Evolutionary conservation across 164 flowering plant species (phyloP), one percentile per base, ranked within the genome.

Genomic region (Kalanchoe fedtschenkoi): DNA sequence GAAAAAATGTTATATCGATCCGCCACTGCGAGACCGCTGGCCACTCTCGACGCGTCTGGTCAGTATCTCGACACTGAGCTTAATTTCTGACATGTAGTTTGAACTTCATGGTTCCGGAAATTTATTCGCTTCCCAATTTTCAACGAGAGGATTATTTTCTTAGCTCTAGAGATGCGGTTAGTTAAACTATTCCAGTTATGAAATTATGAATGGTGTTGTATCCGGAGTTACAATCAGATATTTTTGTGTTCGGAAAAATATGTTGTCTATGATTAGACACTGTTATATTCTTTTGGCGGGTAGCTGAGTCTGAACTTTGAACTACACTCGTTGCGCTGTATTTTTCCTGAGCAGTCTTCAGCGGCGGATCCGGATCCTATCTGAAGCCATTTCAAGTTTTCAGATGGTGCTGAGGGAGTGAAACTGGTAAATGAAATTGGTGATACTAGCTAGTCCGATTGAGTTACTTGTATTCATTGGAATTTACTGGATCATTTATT

Each of bases 271-370:
- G n/a, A n/a, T n/a, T n/a, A n/a, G n/a, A n/a, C n/a, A n/a, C n/a
- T n/a, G n/a, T n/a, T n/a, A 26, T 69, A 39, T 5, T 80, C 82
- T 66, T 74, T 78, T 0, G 77, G 77, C 11, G 68, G 42, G 53
- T 38, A n/a, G 30, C 5, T 5, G 39, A 62, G 28, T 63, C 43
- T 32, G 32, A 30, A 32, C 39, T 29, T 10, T 54, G 35, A 41
- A 58, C 39, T n/a, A 58, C 19, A 37, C 62, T 47, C 5, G 62
- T 51, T 13, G 13, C 21, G 51, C 51, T 44, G n/a, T 44, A 24
- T 47, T 47, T 47, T 21, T 29, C 9, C 10, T 19, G 54, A 47
- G 22, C 26, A 21, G 28, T 22, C 28, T 9, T 47, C 9, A 47
- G 54, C 21, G 22, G 28, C 21, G 14, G 1, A 47, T n/a, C n/a